phyloP scores from a whole-genome alignment of 768 basidiomycete genomes.

The Lyophyllum shimeji region DNA sequence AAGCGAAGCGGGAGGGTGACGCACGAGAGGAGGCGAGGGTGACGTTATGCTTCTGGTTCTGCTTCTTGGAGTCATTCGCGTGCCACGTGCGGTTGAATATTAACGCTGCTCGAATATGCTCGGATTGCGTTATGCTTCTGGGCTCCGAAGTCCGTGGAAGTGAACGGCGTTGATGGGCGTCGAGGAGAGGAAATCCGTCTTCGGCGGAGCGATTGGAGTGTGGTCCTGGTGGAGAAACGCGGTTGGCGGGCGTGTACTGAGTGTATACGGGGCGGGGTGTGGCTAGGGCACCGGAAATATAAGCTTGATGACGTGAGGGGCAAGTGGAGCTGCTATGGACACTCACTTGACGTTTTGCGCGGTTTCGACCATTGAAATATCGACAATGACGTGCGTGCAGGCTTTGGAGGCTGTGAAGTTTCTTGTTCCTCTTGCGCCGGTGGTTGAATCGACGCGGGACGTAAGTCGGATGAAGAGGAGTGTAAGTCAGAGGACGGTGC shows the following conservation, averaged over 20 bases:
- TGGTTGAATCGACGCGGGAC: background rate
- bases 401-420: background rate
- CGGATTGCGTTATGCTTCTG: background rate
- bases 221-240: background rate
- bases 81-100: constrained; percentile 5
- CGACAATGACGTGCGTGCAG: background rate
- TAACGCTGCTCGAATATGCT: background rate
- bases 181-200: background rate
- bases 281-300: background rate
- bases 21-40: background rate
- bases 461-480: background rate
- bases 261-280: background rate
- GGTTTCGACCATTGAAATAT: background rate
- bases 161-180: background rate
- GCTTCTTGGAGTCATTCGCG: background rate
- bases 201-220: background rate
- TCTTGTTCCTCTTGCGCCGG: background rate
- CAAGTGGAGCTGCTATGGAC: background rate
- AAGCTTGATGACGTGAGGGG: background rate
- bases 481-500: background rate
- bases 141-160: background rate
- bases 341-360: background rate
- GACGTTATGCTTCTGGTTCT: constrained; percentile 8
- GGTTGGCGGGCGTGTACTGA: background rate
- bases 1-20: constrained; percentile 1